These are phyloP conservation scores for Neospora caninum DNA, from an alignment of 169 alveolate genomes.

Conservation along the genomic window DNA sequence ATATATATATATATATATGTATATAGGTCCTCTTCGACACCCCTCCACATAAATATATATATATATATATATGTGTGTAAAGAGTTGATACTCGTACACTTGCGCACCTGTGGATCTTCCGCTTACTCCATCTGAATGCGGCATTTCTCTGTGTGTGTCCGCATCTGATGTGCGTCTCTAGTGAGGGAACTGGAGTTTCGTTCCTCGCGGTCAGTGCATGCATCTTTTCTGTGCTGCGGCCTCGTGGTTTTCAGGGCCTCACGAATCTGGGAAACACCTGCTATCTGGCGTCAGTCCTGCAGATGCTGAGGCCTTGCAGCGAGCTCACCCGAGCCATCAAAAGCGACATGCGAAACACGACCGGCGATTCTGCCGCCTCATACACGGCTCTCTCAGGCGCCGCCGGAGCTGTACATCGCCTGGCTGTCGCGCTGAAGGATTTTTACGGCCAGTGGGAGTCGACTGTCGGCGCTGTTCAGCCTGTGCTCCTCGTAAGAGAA, in stretches of 20 bases:
- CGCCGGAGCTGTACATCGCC: slow-evolving; percentile 44
- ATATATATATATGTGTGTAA: no score
- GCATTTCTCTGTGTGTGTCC: no score
- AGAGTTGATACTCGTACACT: no score
- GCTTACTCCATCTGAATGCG: no score
- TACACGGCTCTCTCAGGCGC: slow-evolving; percentile 44
- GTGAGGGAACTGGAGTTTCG: no score
- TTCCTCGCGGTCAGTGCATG: no score
- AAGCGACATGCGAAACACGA: slow-evolving; percentile 21
- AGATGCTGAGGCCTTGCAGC: slow-evolving; percentile 82
- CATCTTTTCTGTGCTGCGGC: no score
- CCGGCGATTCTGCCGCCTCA: slow-evolving; percentile 40
- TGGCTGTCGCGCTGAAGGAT: slow-evolving; percentile 56
- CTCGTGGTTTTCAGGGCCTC: slow-evolving; percentile 88
- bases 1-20: no score
- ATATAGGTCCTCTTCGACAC: no score
- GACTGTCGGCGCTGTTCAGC: slow-evolving; percentile 47
- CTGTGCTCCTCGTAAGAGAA: slow-evolving; percentile 41
- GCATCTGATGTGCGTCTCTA: no score
- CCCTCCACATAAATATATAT: no score
- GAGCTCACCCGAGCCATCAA: slow-evolving; percentile 78
- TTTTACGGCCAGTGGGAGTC: slow-evolving; percentile 53
- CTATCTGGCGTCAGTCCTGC: slow-evolving; percentile 91
- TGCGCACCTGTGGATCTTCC: no score
- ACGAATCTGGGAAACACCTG: slow-evolving; percentile 96